Conservation (phyloP, 78 protist species). For the Polysphondylium violaceum region DNA sequence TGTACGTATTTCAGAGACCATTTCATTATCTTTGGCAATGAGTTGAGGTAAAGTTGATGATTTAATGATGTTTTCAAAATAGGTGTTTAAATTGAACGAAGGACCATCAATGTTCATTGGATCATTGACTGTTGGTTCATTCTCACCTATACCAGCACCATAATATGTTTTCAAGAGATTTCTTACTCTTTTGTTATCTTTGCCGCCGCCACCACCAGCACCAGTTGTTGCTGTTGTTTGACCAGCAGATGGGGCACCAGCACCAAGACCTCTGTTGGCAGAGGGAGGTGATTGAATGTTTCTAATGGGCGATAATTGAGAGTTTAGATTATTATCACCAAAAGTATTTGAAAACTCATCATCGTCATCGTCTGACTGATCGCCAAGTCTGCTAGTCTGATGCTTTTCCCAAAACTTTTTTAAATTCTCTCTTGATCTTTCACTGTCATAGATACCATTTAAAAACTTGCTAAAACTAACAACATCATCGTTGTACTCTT, state of each 20-base stretch:
- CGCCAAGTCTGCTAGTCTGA: neutral
- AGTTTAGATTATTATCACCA: too few species aligned
- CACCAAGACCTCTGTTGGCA: too few species aligned
- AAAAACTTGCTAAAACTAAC: constrained; percentile 23
- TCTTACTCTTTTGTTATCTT: constrained; percentile 1
- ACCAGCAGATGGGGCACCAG: constrained; percentile 12
- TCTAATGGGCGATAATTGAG: neutral
- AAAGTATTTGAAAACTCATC: neutral
- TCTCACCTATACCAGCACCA: constrained; percentile 53
- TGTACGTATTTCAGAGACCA: constrained; percentile 73
- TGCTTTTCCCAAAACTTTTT: constrained; percentile 50
- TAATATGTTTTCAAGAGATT: constrained; percentile 42
- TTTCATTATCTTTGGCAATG: constrained; percentile 61
- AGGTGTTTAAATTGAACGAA: constrained; percentile 23
- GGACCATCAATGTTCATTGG: constrained; percentile 78
- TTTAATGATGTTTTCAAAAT: constrained; percentile 49
- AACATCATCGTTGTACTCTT: constrained; percentile 37
- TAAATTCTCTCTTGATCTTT: constrained; percentile 7
- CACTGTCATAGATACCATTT: constrained; percentile 25
- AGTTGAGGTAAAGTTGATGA: constrained; percentile 48
- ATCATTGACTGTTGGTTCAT: constrained; percentile 21
- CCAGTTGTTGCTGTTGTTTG: neutral
- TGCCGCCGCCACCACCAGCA: neutral
- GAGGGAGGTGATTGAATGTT: too few species aligned
- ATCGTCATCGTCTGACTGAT: neutral